Evolutionary conservation across 2,329 filamentous ascomycete species (phyloP).

Genomic region (Monosporascus sp.): DNA sequence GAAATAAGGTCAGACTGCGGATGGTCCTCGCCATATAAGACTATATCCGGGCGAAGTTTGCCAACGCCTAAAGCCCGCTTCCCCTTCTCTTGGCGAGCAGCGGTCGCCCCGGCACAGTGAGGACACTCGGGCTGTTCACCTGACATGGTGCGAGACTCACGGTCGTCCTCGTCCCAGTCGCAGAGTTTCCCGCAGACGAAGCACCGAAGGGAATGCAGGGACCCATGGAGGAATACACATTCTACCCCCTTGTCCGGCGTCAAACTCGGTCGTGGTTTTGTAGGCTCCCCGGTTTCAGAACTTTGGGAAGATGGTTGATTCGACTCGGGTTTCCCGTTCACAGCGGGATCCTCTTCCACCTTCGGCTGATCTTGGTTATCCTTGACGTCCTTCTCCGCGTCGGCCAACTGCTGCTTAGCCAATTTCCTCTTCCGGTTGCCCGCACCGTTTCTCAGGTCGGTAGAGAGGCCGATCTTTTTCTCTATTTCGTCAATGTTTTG

Average conservation of each 20-base stretch:
- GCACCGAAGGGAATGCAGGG: constrained; percentile 59
- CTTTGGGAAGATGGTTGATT: constrained; percentile 11
- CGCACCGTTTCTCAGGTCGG: constrained; percentile 54
- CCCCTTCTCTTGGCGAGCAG: constrained; percentile 56
- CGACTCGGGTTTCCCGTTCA: constrained; percentile 9
- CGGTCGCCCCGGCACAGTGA: constrained; percentile 57
- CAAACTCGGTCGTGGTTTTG: constrained; percentile 11
- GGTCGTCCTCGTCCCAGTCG: constrained; percentile 53
- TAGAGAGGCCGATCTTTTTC: constrained; percentile 62
- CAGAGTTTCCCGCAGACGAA: constrained; percentile 53
- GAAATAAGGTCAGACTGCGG: constrained; percentile 63
- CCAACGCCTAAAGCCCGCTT: constrained; percentile 64
- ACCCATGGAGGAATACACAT: constrained; percentile 67
- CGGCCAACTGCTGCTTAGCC: constrained; percentile 22
- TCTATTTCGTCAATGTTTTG: constrained; percentile 73
- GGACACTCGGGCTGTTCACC: constrained; percentile 64
- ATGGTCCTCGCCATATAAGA: constrained; percentile 70
- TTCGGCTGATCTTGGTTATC: constrained; percentile 19
- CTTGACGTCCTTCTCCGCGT: constrained; percentile 19
- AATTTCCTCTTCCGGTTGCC: constrained; percentile 52
- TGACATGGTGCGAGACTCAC: constrained; percentile 51
- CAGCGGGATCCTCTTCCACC: constrained; percentile 7
- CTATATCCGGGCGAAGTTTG: constrained; percentile 65
- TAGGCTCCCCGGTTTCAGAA: constrained; percentile 10
- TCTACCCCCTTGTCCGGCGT: constrained; percentile 44